Evolutionary conservation across 75 land plant species (phyloP).

Genomic region (Larix kaempferi): DNA sequence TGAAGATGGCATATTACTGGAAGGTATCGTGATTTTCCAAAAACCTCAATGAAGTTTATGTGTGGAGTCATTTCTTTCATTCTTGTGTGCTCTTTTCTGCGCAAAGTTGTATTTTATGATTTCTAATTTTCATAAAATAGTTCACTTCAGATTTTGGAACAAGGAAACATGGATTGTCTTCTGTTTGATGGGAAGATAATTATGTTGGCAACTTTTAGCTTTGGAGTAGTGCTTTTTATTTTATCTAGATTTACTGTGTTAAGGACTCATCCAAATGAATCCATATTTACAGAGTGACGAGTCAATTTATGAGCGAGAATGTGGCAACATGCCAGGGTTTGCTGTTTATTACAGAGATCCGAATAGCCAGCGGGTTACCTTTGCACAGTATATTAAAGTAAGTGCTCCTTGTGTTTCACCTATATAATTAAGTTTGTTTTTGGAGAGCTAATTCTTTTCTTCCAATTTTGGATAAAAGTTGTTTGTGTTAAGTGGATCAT

Average conservation of each 20-base stretch:
- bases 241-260: constrained; percentile 8
- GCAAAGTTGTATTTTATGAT: background rate
- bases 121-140: background rate
- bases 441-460: background rate
- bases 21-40: constrained; percentile 52
- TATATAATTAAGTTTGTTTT: background rate
- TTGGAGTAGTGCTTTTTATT: constrained; percentile 3
- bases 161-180: background rate
- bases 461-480: background rate
- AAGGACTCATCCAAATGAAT: background rate
- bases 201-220: background rate
- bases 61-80: background rate
- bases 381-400: constrained; percentile 82
- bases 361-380: constrained; percentile 86
- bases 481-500: no score
- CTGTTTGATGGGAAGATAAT: background rate
- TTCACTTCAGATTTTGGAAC: constrained; percentile 5
- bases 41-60: background rate
- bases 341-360: constrained; percentile 86
- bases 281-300: constrained; percentile 73
- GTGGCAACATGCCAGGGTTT: constrained; percentile 99
- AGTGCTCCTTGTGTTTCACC: constrained; percentile 6
- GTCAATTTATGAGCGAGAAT: constrained; percentile 88
- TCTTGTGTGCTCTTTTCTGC: background rate
- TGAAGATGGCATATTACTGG: constrained; percentile 96